Conservation (phyloP, 2,329 filamentous ascomycete genomes). For the Fusarium musae region DNA sequence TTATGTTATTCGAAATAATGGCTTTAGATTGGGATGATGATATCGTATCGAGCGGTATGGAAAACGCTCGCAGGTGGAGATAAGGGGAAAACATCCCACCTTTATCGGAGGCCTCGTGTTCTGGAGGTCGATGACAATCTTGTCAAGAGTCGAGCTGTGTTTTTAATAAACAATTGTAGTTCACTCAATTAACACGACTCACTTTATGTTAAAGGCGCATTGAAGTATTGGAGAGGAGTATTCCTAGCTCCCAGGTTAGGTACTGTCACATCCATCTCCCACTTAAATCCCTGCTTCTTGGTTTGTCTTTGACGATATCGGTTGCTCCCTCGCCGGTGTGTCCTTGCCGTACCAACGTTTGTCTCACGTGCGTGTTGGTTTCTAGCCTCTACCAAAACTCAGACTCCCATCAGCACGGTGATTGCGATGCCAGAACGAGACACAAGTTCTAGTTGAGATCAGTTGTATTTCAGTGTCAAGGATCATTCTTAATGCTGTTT, state of each 20-base stretch:
- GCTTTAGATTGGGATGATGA: slow-evolving; percentile 45
- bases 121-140: slow-evolving; percentile 31
- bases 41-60: slow-evolving; percentile 29
- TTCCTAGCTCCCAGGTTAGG: too few species aligned
- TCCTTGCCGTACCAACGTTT: neutral
- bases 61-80: slow-evolving; percentile 25
- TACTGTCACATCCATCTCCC: neutral
- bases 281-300: neutral
- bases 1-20: slow-evolving; percentile 43
- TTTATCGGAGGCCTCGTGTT: slow-evolving; percentile 25
- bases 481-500: neutral
- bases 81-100: slow-evolving; percentile 8
- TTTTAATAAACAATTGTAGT: slow-evolving; percentile 36
- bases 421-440: neutral
- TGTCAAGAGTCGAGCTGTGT: slow-evolving; percentile 19
- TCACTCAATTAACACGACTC: slow-evolving; percentile 18
- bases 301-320: neutral
- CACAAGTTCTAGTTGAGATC: neutral
- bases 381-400: neutral
- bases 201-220: neutral
- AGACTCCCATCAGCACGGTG: neutral
- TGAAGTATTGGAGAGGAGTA: neutral
- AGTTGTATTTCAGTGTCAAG: too few species aligned
- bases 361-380: neutral
- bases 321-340: neutral